Conservation (phyloP, 2,329 filamentous ascomycete genomes). For the Sclerotinia trifoliorum region DNA sequence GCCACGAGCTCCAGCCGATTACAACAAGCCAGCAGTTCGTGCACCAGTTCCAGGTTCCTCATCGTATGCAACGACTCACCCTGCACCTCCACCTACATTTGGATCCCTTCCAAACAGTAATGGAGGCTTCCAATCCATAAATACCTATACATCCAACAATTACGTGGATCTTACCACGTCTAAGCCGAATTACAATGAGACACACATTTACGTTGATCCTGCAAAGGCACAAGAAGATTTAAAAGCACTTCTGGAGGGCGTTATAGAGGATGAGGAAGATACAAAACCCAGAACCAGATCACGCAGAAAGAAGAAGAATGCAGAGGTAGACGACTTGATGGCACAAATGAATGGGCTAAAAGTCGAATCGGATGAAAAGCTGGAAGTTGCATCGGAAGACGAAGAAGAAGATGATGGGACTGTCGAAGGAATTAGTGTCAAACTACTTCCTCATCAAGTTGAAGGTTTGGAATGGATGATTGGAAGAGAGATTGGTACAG, state of each 20-base stretch:
- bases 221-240: slow-evolving; percentile 71
- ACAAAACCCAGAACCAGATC: slow-evolving; percentile 42
- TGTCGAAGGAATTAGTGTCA: slow-evolving; percentile 81
- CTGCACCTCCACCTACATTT: slow-evolving; percentile 34
- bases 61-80: slow-evolving; percentile 37
- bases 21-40: slow-evolving; percentile 29
- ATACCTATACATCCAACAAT: slow-evolving; percentile 31
- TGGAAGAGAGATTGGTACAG: slow-evolving; percentile 81
- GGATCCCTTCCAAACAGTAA: slow-evolving; percentile 37
- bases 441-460: slow-evolving; percentile 87
- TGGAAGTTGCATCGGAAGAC: slow-evolving; percentile 42
- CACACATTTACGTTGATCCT: slow-evolving; percentile 52
- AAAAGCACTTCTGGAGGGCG: slow-evolving; percentile 78
- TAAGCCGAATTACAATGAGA: slow-evolving; percentile 30
- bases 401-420: slow-evolving; percentile 58
- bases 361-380: slow-evolving; percentile 45
- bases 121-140: slow-evolving; percentile 36
- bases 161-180: slow-evolving; percentile 38
- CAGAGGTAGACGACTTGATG: slow-evolving; percentile 37
- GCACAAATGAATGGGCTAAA: slow-evolving; percentile 42
- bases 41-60: slow-evolving; percentile 31
- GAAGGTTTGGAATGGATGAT: slow-evolving; percentile 95
- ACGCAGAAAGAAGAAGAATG: slow-evolving; percentile 42
- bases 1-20: slow-evolving; percentile 34
- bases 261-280: slow-evolving; percentile 66